Evolutionary conservation across 2,329 filamentous ascomycete species (phyloP).

Genomic region (Ascocoryne sarcoides): DNA sequence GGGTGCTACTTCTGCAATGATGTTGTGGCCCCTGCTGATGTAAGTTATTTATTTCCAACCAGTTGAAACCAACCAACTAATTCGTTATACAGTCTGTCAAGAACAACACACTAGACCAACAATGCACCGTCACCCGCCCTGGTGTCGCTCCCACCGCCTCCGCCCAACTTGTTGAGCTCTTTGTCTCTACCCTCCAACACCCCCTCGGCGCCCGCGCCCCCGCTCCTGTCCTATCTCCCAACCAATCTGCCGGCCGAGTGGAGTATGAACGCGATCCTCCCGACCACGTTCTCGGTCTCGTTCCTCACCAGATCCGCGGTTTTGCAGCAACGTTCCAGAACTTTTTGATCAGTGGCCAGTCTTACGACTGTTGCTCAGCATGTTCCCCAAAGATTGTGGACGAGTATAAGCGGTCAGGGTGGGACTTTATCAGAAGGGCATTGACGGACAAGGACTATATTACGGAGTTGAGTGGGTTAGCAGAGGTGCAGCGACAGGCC

Average conservation of each 20-base stretch:
- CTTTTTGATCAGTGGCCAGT: conserved; percentile 61
- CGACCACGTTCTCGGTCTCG: conserved; percentile 55
- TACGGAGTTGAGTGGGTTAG: conserved; percentile 64
- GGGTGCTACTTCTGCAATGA: conserved; percentile 99
- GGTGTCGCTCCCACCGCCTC: conserved; percentile 90
- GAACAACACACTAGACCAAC: conserved; percentile 91
- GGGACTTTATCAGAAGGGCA: conserved; percentile 69
- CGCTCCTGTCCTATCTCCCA: conserved; percentile 36
- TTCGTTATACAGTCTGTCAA: conserved; percentile 64
- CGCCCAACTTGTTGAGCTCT: conserved; percentile 78
- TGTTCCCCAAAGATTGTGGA: conserved; percentile 64
- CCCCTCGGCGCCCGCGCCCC: conserved; percentile 58
- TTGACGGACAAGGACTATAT: conserved; percentile 71
- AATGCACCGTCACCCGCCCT: conserved; percentile 93
- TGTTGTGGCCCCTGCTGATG: conserved; percentile 87
- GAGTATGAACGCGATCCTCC: conserved; percentile 46
- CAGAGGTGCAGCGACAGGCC: conserved; percentile 57
- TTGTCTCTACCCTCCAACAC: conserved; percentile 83
- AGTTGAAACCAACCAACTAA: conserved; percentile 7
- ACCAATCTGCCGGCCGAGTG: conserved; percentile 28
- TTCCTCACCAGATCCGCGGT: conserved; percentile 75
- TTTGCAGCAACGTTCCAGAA: conserved; percentile 69
- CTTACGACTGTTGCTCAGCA: conserved; percentile 74
- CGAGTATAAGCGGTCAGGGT: conserved; percentile 59
- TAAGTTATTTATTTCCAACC: conserved; percentile 47